Evolutionary conservation across 1,284 basidiomycete genomes (phyloP), one percentile per base, ranked within the genome.

Genomic region (Ceratobasidium papillatum): DNA sequence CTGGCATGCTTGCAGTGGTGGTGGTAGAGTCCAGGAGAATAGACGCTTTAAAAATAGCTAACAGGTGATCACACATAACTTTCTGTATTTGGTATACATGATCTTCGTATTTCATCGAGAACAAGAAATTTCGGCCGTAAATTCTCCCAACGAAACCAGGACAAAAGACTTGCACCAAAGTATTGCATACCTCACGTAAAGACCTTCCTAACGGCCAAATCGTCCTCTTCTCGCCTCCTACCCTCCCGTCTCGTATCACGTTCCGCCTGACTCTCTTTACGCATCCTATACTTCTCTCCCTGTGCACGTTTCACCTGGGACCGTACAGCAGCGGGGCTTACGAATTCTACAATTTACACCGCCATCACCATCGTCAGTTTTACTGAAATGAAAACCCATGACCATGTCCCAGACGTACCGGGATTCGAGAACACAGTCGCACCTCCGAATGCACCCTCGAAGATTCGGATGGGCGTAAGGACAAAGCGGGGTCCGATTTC

Each of bases 401-500:
- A 76, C 27, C 66, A 56, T n/a, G 43, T n/a, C 22, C 25, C 58
- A 73, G 47, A 78, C 88, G 76, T 79, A 95, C 94, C 94, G 81
- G 95, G 93, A 84, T 99, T 99, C 62, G 96, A 96, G 81, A 93
- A 99, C 19, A 99, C 91, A 2, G 96, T 98, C 30, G 95, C 94
- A 19, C 98, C 98, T 75, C 91, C 89, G 83, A 99, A 98, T 7
- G 94, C 94, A 36, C 98, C 98, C 83, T 99, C 98, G 81, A 99
- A 99, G 78, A 99, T 96, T 74, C 95, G 91, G 80, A 99, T 99
- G 7, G 98, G 98, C 47, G 95, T 98, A 66, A 99, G 86, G 43
- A 99, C 98, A 82, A 99, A 98, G 61, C 98, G 90, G 27, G 98
- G 98, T 5, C 98, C 98, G 77, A 99, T 99, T 84, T 98, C 96